Conservation (phyloP, 805 yeast species). For the Pichia exigua region DNA sequence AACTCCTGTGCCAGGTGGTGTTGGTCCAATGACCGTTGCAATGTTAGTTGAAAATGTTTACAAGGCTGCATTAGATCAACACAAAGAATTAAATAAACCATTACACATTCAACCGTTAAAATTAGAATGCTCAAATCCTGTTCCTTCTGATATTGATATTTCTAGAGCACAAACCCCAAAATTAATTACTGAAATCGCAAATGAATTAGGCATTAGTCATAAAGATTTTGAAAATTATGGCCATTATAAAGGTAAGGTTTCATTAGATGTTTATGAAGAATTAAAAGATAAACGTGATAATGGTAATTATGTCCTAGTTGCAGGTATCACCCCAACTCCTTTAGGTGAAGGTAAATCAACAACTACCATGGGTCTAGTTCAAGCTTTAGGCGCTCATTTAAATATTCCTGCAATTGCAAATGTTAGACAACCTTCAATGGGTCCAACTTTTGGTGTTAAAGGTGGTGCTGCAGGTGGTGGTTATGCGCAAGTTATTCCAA, state of each 20-base stretch:
- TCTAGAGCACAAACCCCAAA: conserved; percentile 72
- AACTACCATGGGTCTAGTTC: conserved; percentile 76
- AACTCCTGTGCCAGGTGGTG: conserved; percentile 92
- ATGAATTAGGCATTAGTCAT: conserved; percentile 59
- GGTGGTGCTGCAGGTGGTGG: conserved; percentile 95
- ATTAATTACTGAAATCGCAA: conserved; percentile 58
- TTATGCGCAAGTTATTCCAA: conserved; percentile 78
- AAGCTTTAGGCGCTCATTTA: conserved; percentile 72
- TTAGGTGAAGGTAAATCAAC: conserved; percentile 83
- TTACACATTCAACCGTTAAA: conserved; percentile 48
- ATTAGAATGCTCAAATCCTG: conserved; percentile 52
- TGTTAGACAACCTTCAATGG: conserved; percentile 85
- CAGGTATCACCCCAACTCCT: conserved; percentile 84
- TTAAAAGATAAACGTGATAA: conserved; percentile 46
- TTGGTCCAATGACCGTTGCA: conserved; percentile 89
- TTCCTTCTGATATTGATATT: conserved; percentile 74
- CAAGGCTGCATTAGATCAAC: conserved; percentile 51
- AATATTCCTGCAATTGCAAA: conserved; percentile 65
- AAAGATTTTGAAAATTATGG: conserved; percentile 71
- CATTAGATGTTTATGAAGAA: conserved; percentile 54
- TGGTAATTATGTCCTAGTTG: conserved; percentile 68
- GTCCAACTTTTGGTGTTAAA: conserved; percentile 81
- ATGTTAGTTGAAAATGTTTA: conserved; percentile 68
- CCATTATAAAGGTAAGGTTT: conserved; percentile 68
- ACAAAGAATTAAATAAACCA: conserved; percentile 15